Conservation (phyloP, 1,284 basidiomycete species). For the Anthracocystis panici-leucophaei region DNA sequence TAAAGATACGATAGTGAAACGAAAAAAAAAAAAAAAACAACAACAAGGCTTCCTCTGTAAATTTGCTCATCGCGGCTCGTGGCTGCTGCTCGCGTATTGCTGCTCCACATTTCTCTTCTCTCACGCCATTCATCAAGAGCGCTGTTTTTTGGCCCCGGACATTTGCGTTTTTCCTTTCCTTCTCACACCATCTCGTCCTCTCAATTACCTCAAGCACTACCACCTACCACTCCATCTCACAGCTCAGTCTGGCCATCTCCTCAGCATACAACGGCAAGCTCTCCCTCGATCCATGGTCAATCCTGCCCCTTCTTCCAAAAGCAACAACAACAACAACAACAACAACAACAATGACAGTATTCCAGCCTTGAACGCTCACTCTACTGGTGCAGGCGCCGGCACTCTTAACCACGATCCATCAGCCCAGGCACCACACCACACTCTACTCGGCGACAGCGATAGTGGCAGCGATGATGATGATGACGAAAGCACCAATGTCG, state of each 20-base stretch:
- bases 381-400: conserved; percentile 8
- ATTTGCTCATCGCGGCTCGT: background rate
- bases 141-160: conserved; percentile 7
- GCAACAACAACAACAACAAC: conserved; percentile 17
- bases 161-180: background rate
- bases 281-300: conserved; percentile 23
- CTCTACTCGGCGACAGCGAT: conserved; percentile 25
- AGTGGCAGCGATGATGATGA: conserved; percentile 19
- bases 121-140: background rate
- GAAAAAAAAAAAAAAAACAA: background rate
- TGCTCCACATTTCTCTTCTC: conserved; percentile 15
- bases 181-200: background rate
- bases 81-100: background rate
- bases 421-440: conserved; percentile 40
- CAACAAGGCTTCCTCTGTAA: conserved; percentile 3
- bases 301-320: conserved; percentile 6
- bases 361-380: conserved; percentile 21
- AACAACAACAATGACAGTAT: conserved; percentile 14
- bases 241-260: background rate
- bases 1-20: too few relatives aligned
- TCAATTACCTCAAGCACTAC: background rate
- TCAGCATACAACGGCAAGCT: background rate
- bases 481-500: conserved; percentile 34
- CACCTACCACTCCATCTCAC: background rate
- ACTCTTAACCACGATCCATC: conserved; percentile 13